These are phyloP conservation scores for Colletotrichum spinosum DNA, from an alignment of 2,329 filamentous ascomycete species.

Conservation along the genomic window DNA sequence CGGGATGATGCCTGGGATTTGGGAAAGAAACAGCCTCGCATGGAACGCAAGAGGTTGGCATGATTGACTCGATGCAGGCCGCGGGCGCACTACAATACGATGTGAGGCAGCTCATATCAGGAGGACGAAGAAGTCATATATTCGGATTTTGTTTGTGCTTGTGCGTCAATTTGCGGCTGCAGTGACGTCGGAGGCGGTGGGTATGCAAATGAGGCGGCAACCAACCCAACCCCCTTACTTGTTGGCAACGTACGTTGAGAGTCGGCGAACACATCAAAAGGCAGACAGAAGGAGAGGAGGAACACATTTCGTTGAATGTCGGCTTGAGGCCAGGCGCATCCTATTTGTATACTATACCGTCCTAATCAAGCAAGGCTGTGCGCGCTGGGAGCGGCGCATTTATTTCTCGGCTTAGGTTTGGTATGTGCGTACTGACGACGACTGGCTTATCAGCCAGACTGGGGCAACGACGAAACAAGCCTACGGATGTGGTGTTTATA, in stretches of 20 bases:
- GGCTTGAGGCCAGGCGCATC: slow-evolving; percentile 30
- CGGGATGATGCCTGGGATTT: slow-evolving; percentile 11
- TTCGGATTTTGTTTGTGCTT: slow-evolving; percentile 4
- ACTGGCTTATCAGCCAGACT: too few species aligned
- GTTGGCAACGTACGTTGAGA: too few species aligned
- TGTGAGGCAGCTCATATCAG: slow-evolving; percentile 23
- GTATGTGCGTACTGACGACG: too few species aligned
- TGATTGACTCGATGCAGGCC: slow-evolving; percentile 4
- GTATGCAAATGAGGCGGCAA: neutral
- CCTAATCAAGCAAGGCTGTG: slow-evolving; percentile 34
- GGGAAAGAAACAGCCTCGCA: slow-evolving; percentile 9
- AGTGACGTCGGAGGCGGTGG: slow-evolving; percentile 11
- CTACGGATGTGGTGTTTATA: too few species aligned
- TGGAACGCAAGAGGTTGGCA: slow-evolving; percentile 8
- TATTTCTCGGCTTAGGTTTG: slow-evolving; percentile 22
- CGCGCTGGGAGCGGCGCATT: slow-evolving; percentile 31
- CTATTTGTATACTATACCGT: slow-evolving; percentile 30
- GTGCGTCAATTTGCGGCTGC: slow-evolving; percentile 6
- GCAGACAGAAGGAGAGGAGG: too few species aligned
- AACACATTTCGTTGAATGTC: neutral
- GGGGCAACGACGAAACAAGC: too few species aligned
- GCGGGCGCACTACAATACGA: slow-evolving; percentile 14
- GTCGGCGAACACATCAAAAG: too few species aligned
- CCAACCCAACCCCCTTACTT: too few species aligned
- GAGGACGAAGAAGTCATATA: slow-evolving; percentile 21